Base-by-base conservation (phyloP, 1,139 yeast species). In the Taphrina deformans region DNA sequence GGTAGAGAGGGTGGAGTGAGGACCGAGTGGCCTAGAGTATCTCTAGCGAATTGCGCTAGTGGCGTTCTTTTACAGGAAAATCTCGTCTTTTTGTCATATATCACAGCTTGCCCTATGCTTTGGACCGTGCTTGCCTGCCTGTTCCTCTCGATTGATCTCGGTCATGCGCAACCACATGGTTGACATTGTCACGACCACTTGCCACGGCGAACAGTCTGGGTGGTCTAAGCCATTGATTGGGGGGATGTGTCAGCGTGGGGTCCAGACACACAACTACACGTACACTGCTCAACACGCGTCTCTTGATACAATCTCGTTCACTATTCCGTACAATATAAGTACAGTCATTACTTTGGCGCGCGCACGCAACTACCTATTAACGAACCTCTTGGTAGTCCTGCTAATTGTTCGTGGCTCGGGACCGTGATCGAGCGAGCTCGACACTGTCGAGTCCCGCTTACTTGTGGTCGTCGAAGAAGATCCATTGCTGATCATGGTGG, bases 1-100 rank as follows among this genome's bases (percentile, higher is more conserved):
- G 48, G 48, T 21, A n/a, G 48, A 44, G 48, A 44, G 48, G 48
- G 21, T 44, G 48, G 48, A 44, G 48, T 44, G 48, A 44, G 27
- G 27, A 44, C 48, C 48, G 24, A 21, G 48, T 21, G 27, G 41
- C 18, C 41, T n/a, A 38, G 41, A n/a, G 41, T 6, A 38, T 14
- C 41, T 38, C n/a, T n/a, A 14, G 41, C 3, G 18, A 29, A 29
- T 6, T 10, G 33, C 10, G 33, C 33, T 29, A 29, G 33, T 29
- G 10, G 33, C 33, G 33, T 6, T 29, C 33, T 38, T 18, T 38
- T 18, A n/a, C n/a, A 38, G 41, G 41, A 7, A 38, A 14, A 38
- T 38, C 41, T 38, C 41, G 41, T 38, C n/a, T 38, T 38, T 31
- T 10, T n/a, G n/a, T n/a, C n/a, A n/a, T n/a, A n/a, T n/a, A n/a